phyloP scores from a whole-genome alignment of 768 basidiomycete genomes.

The Trametes meyenii region DNA sequence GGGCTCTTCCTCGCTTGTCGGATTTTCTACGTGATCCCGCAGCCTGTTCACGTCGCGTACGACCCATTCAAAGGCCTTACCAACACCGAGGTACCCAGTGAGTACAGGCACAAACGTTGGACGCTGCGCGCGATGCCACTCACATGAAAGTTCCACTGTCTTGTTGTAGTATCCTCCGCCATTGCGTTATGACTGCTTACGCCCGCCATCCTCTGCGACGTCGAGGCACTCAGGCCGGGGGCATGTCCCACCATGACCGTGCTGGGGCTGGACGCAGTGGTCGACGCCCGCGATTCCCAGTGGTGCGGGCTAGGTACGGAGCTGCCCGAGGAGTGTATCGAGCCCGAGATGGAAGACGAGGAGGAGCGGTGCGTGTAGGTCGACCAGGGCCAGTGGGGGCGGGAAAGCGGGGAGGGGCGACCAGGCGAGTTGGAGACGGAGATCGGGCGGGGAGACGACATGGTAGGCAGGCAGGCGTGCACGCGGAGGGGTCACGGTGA shows the following conservation, averaged over 20 bases:
- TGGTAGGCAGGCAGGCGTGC: not conserved
- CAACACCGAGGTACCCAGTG: not conserved
- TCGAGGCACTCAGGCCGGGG: constrained; percentile 17
- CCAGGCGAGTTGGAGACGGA: constrained; percentile 35
- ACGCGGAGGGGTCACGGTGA: not conserved
- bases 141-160: constrained; percentile 70
- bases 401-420: constrained; percentile 49
- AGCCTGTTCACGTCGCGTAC: constrained; percentile 61
- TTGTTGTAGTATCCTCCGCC: constrained; percentile 49
- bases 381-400: constrained; percentile 65
- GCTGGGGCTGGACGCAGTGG: constrained; percentile 28
- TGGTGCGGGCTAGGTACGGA: constrained; percentile 22
- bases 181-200: constrained; percentile 16
- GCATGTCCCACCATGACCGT: constrained; percentile 25
- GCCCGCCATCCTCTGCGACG: constrained; percentile 18
- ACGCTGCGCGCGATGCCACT: constrained; percentile 21
- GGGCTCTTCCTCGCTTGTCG: constrained; percentile 23
- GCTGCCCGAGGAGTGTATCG: constrained; percentile 32
- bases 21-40: constrained; percentile 55
- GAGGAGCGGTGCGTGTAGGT: constrained; percentile 40
- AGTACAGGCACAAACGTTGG: not conserved
- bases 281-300: constrained; percentile 35
- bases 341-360: constrained; percentile 32
- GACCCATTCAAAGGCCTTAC: constrained; percentile 74
- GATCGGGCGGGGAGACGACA: constrained; percentile 17